Percentiles rank a stretch among this genome's conserved stretches.
Evolutionary conservation across 129 eudicot genomes (phyloP).

Genomic region (Tanacetum coccineum): DNA sequence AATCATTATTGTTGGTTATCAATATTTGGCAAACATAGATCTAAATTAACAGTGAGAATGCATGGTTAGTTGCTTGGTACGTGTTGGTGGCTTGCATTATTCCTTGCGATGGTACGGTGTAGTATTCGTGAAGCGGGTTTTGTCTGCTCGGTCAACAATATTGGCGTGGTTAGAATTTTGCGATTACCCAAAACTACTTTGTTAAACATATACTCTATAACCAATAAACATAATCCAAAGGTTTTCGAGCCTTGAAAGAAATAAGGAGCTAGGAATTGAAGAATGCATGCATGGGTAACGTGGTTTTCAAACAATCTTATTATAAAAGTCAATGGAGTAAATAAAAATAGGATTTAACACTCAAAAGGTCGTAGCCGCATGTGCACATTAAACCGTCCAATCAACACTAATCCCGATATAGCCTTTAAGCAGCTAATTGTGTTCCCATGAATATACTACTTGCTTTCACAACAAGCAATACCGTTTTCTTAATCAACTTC

Average conservation of each 20-base stretch:
- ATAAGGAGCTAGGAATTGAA: slow-evolving; percentile 3
- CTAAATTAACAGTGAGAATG: too few relatives aligned
- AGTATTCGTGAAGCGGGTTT: too few relatives aligned
- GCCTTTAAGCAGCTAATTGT: slow-evolving; percentile 28
- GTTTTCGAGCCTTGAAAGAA: slow-evolving; percentile 18
- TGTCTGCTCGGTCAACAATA: too few relatives aligned
- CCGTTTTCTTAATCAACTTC: neutral
- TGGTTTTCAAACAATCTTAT: slow-evolving; percentile 17
- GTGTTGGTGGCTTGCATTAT: too few relatives aligned
- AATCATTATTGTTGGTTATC: too few relatives aligned
- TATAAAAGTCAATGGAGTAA: slow-evolving; percentile 16
- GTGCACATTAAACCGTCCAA: slow-evolving; percentile 51
- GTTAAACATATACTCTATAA: neutral
- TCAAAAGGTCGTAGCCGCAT: slow-evolving; percentile 44
- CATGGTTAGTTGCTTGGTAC: too few relatives aligned
- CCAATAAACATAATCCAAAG: neutral
- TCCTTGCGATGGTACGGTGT: too few relatives aligned
- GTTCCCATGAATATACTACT: slow-evolving; percentile 26
- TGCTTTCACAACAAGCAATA: slow-evolving; percentile 48
- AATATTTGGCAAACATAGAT: too few relatives aligned
- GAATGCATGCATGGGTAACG: slow-evolving; percentile 30
- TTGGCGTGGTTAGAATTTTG: too few relatives aligned
- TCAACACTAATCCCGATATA: slow-evolving; percentile 40
- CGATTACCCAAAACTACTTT: neutral
- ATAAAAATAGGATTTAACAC: slow-evolving; percentile 28